A percentile compares a stretch with the other conserved stretches of the same genome.
phyloP scores from a whole-genome alignment of 129 eudicot genomes.

The Rutidosis leptorrhynchoides region DNA sequence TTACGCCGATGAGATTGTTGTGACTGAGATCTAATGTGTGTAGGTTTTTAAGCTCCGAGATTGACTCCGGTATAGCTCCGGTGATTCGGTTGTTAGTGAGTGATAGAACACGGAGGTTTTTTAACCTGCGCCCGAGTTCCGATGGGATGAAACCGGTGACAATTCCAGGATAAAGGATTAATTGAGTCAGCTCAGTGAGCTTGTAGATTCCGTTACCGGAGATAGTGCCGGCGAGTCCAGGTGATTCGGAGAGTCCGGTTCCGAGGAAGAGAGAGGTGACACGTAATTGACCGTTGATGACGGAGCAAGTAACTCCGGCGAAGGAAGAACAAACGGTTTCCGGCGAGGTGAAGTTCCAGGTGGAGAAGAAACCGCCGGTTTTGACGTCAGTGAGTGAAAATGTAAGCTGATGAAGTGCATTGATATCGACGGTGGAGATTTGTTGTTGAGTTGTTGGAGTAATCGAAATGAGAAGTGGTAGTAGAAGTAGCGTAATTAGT shows the following conservation, averaged over 20 bases:
- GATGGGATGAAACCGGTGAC: conserved; percentile 74
- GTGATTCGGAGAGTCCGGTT: conserved; percentile 65
- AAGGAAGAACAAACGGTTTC: conserved; percentile 50
- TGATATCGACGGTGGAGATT: conserved; percentile 19
- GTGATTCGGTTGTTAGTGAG: conserved; percentile 70
- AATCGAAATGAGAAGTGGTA: conserved; percentile 9
- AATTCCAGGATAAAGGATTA: conserved; percentile 60
- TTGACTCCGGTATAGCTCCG: conserved; percentile 51
- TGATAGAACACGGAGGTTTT: conserved; percentile 54
- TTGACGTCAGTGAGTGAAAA: conserved; percentile 48
- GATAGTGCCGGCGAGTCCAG: conserved; percentile 67
- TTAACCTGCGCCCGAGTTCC: conserved; percentile 34
- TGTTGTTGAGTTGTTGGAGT: conserved; percentile 27
- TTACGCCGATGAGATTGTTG: conserved; percentile 55
- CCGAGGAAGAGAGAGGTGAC: conserved; percentile 66
- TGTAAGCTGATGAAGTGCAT: conserved; percentile 40
- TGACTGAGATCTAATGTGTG: conserved; percentile 77
- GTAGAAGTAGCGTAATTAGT: conserved; percentile 7
- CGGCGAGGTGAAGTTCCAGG: conserved; percentile 66
- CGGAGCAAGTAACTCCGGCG: conserved; percentile 58
- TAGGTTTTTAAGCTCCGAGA: conserved; percentile 40
- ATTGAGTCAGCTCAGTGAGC: conserved; percentile 60
- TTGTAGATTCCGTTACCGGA: conserved; percentile 32
- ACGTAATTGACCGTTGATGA: conserved; percentile 21
- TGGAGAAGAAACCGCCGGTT: conserved; percentile 48